These are phyloP conservation scores for Synchytrium microbalum DNA, from an alignment of 371 early-diverging fungal species.

Conservation along the genomic window DNA sequence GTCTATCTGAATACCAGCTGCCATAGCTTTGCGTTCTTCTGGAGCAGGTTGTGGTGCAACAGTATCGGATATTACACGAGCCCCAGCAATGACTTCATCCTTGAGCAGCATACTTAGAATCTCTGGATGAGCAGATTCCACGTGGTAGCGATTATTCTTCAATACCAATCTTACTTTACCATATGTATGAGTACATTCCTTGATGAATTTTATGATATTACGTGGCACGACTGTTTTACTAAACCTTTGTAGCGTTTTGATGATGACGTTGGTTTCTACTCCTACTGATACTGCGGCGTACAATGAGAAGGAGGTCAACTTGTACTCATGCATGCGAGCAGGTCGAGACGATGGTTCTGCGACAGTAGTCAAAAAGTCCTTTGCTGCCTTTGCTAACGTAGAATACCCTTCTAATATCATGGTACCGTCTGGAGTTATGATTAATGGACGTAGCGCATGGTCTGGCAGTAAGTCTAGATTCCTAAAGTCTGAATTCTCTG, in stretches of 20 bases:
- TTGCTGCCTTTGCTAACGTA: slow-evolving; percentile 91
- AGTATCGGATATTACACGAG: slow-evolving; percentile 45
- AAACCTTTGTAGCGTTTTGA: slow-evolving; percentile 72
- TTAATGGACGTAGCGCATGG: slow-evolving; percentile 83
- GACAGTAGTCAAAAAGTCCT: slow-evolving; percentile 77
- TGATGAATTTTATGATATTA: slow-evolving; percentile 74
- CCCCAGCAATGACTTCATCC: slow-evolving; percentile 63
- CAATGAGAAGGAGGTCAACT: slow-evolving; percentile 93
- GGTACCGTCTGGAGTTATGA: slow-evolving; percentile 88
- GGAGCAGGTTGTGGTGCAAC: slow-evolving; percentile 5
- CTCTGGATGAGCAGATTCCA: slow-evolving; percentile 64
- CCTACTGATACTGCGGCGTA: slow-evolving; percentile 99
- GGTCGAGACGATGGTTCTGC: slow-evolving; percentile 64
- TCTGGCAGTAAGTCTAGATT: slow-evolving; percentile 38
- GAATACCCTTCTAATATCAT: slow-evolving; percentile 96
- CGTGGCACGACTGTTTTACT: slow-evolving; percentile 60
- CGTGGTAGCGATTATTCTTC: slow-evolving; percentile 87
- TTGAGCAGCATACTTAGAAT: slow-evolving; percentile 76
- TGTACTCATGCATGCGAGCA: slow-evolving; percentile 95
- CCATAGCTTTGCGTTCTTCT: slow-evolving; percentile 7
- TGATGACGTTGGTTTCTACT: slow-evolving; percentile 90
- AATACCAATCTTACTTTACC: slow-evolving; percentile 98
- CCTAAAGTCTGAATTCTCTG: background rate
- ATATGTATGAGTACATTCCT: slow-evolving; percentile 84
- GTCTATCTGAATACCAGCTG: slow-evolving; percentile 55